Evolutionary conservation across 768 basidiomycete genomes (phyloP).

Genomic region (Kwoniella botswanensis): DNA sequence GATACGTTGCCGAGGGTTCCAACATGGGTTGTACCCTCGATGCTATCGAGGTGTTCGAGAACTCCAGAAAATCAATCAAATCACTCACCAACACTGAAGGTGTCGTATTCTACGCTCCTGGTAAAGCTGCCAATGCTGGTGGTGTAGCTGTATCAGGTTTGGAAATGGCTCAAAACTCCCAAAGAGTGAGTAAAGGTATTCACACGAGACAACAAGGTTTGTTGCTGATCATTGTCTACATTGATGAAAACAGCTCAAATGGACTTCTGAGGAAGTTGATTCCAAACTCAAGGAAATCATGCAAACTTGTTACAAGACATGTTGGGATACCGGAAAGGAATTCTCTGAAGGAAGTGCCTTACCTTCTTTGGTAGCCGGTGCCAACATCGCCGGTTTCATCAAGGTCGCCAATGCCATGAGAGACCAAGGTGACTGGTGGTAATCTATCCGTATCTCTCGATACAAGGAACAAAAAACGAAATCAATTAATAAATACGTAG

Average conservation of each 20-base stretch:
- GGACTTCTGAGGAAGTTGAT: conserved; percentile 71
- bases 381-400: conserved; percentile 68
- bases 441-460: conserved; percentile 57
- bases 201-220: neutral
- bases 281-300: conserved; percentile 73
- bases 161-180: conserved; percentile 79
- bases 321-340: conserved; percentile 66
- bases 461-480: neutral
- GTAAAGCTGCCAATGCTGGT: conserved; percentile 71
- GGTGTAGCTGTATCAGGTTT: conserved; percentile 79
- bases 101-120: conserved; percentile 74
- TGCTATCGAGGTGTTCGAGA: conserved; percentile 74
- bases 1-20: conserved; percentile 76
- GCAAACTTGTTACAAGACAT: conserved; percentile 68
- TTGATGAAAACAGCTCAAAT: conserved; percentile 61
- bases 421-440: conserved; percentile 79
- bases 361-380: conserved; percentile 68
- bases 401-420: conserved; percentile 71
- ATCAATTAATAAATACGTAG: neutral
- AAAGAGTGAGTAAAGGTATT: conserved; percentile 54
- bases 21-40: conserved; percentile 79
- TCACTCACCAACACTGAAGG: conserved; percentile 56
- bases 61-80: conserved; percentile 62
- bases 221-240: neutral
- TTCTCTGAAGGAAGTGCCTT: conserved; percentile 64